These are phyloP conservation scores for Raffaelea albimanens DNA, from an alignment of 2,329 filamentous ascomycete genomes.

Conservation along the genomic window DNA sequence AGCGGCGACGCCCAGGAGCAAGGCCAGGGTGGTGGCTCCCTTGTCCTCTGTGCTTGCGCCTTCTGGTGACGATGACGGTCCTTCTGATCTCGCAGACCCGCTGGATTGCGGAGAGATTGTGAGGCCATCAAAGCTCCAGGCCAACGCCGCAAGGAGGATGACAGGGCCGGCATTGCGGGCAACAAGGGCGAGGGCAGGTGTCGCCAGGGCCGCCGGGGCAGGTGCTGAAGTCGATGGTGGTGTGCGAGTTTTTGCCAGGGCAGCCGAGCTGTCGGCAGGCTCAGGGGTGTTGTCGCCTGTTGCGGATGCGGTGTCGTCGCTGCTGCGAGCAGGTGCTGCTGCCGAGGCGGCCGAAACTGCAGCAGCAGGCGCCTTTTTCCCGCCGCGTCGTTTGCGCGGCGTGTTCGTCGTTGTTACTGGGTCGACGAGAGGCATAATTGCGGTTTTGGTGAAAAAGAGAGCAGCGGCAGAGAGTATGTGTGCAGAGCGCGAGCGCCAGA, in stretches of 20 bases:
- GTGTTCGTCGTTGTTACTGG: constrained; percentile 21
- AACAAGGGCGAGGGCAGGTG: constrained; percentile 15
- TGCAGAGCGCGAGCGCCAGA: too few species aligned
- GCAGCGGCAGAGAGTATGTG: neutral
- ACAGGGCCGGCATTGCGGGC: constrained; percentile 20
- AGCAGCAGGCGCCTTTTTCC: too few species aligned
- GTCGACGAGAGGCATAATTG: constrained; percentile 20
- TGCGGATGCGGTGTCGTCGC: too few species aligned
- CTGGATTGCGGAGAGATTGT: constrained; percentile 13
- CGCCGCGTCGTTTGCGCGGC: too few species aligned
- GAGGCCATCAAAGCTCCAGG: constrained; percentile 18
- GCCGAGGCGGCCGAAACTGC: too few species aligned
- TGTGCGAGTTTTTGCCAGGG: neutral
- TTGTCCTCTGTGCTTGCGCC: neutral
- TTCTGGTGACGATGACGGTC: too few species aligned
- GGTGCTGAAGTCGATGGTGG: too few species aligned
- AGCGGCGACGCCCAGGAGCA: constrained; percentile 19
- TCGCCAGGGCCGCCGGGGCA: neutral
- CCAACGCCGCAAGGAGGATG: constrained; percentile 18
- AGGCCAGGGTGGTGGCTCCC: constrained; percentile 18
- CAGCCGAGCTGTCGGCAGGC: neutral
- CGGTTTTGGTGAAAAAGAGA: neutral
- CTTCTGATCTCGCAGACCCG: too few species aligned
- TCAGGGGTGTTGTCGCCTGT: neutral
- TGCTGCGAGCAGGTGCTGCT: constrained; percentile 1